Percentiles rank a stretch among this genome's conserved stretches.
phyloP scores from a whole-genome alignment of 2,329 filamentous ascomycete species.

The Penicillium sp. region DNA sequence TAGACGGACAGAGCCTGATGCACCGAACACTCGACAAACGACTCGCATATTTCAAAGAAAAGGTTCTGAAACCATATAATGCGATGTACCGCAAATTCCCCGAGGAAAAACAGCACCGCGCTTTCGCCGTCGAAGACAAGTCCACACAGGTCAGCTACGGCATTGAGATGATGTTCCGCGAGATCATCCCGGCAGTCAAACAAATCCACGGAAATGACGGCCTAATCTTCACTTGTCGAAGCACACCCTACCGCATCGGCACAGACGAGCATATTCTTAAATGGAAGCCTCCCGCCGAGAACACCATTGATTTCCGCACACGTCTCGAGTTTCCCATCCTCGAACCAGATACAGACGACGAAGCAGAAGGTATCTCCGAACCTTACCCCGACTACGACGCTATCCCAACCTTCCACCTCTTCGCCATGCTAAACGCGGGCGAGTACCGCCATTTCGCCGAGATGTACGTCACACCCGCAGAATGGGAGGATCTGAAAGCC shows the following conservation, averaged over 20 bases:
- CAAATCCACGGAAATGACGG: constrained; percentile 85
- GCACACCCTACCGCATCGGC: constrained; percentile 80
- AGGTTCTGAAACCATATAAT: constrained; percentile 77
- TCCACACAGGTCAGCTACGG: constrained; percentile 86
- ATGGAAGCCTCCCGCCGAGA: constrained; percentile 95
- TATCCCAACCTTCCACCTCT: constrained; percentile 71
- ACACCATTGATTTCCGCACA: constrained; percentile 89
- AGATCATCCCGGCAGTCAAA: constrained; percentile 77
- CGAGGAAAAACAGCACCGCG: constrained; percentile 67
- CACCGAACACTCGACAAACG: constrained; percentile 83
- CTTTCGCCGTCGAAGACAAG: constrained; percentile 85
- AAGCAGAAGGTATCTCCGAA: constrained; percentile 63
- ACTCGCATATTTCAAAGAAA: constrained; percentile 78
- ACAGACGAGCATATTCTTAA: constrained; percentile 94
- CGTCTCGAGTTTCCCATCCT: constrained; percentile 71
- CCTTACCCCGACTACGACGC: constrained; percentile 77
- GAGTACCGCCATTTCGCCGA: constrained; percentile 66
- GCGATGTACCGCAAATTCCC: constrained; percentile 72
- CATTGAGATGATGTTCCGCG: constrained; percentile 86
- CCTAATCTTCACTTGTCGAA: constrained; percentile 94
- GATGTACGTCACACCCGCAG: constrained; percentile 68
- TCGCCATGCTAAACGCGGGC: constrained; percentile 65
- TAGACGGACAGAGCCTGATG: constrained; percentile 75
- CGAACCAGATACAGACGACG: constrained; percentile 68
- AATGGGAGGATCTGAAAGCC: constrained; percentile 81